Evolutionary conservation across 768 basidiomycete genomes (phyloP), one percentile per base, ranked within the genome.

Genomic region (Boletus subcaerulescens): DNA sequence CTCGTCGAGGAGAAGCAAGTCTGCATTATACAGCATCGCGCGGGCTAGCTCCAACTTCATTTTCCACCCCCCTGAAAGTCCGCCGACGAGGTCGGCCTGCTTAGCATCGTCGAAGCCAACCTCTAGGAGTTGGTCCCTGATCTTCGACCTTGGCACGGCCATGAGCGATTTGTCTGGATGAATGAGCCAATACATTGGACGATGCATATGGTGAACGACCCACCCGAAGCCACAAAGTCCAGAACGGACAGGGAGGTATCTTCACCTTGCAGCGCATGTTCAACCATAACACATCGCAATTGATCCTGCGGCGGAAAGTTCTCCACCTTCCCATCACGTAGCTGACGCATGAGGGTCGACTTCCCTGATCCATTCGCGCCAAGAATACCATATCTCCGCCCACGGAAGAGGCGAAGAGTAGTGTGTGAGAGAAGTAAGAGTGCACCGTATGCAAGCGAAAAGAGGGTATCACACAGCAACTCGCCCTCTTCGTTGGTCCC

Each of bases 281-380:
- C 96, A 33, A 98, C 95, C 94, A 98, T 98, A 56, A 97, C 84
- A 63, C 90, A 90, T 45, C 90, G 83, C 47, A 98, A 76, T 71
- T 93, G 80, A 58, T 86, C 84, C 61, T 86, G 93, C 6, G 92
- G 82, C 18, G 96, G 96, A 74, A 98, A 98, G 68, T 94, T 94
- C 74, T 98, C 96, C 8, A 91, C 89, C 74, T 98, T 98, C 55
- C 91, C 89, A 66, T 96, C 93, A 53, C 91, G 84, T 58, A 98
- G 84, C 66, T 96, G 94, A 64, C 94, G 91, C 87, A 98, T 87
- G 41, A 98, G 82, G 4, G 96, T 98, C 17, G 89, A 91, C 74
- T 98, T 98, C 60, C 96, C 96, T 53, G 91, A 88, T 57, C 96
- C 96, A 70, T 98, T 98, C n/a, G 89, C 80, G 29, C 94, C 96